Conservation (phyloP, 2,329 filamentous ascomycete species). For the Neospermospora avenae region DNA sequence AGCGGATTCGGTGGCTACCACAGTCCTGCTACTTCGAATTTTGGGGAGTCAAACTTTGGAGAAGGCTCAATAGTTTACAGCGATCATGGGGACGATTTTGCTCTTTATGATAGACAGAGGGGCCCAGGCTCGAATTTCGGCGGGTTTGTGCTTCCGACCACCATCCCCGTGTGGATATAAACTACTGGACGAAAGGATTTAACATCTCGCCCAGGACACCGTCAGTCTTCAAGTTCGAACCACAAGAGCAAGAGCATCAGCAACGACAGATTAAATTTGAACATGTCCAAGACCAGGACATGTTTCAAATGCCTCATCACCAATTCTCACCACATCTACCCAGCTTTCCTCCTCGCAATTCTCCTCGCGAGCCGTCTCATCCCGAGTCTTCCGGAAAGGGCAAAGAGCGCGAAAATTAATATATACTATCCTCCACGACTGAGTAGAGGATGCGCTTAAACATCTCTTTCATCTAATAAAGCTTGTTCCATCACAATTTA, state of each 20-base stretch:
- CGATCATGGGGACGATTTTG: constrained; percentile 53
- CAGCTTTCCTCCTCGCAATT: constrained; percentile 29
- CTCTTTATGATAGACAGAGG: constrained; percentile 34
- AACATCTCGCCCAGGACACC: constrained; percentile 36
- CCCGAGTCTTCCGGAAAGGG: constrained; percentile 29
- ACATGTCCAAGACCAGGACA: constrained; percentile 13
- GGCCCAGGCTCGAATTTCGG: constrained; percentile 34
- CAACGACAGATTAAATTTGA: constrained; percentile 14
- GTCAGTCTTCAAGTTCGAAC: constrained; percentile 31
- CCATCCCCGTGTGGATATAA: constrained; percentile 38
- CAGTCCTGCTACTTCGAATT: constrained; percentile 61
- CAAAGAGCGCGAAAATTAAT: constrained; percentile 34
- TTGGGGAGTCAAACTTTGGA: constrained; percentile 60
- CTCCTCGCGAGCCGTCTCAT: constrained; percentile 27
- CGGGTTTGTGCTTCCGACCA: constrained; percentile 38
- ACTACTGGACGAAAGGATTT: constrained; percentile 33
- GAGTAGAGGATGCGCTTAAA: constrained; percentile 17
- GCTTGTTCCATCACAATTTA: constrained; percentile 18
- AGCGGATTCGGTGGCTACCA: constrained; percentile 50
- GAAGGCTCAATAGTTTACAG: constrained; percentile 61
- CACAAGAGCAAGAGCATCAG: too few relatives aligned
- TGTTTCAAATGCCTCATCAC: constrained; percentile 16
- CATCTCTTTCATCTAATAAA: constrained; percentile 23
- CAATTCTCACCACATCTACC: constrained; percentile 23
- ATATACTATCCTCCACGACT: constrained; percentile 7